Evolutionary conservation across 805 yeast genomes (phyloP).

Genomic region (Candida yuanshanica): DNA sequence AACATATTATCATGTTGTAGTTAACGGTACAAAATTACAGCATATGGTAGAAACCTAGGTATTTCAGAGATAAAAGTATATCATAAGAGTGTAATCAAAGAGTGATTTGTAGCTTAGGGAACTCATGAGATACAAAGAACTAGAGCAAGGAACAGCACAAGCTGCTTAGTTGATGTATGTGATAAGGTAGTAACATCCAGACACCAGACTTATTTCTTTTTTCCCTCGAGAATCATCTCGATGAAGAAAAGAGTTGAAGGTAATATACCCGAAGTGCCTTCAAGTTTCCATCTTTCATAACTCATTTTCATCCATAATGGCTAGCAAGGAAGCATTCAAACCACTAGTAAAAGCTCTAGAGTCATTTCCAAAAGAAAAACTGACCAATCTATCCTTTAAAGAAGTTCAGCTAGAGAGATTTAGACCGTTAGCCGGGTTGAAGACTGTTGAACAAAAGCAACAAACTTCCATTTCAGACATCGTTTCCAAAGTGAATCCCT

Average conservation of each 20-base stretch:
- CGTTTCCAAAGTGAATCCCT: conserved; percentile 41
- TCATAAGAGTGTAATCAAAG: too few species aligned
- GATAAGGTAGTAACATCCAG: background rate
- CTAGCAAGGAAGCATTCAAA: conserved; percentile 43
- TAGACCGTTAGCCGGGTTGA: conserved; percentile 44
- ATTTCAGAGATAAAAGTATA: too few species aligned
- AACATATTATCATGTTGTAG: too few species aligned
- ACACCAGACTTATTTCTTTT: background rate
- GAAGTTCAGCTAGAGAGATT: conserved; percentile 57
- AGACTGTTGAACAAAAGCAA: conserved; percentile 34
- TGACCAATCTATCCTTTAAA: conserved; percentile 66
- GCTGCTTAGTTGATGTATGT: background rate
- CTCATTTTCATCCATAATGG: conserved; percentile 2
- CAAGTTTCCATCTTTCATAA: background rate
- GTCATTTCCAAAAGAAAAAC: conserved; percentile 61
- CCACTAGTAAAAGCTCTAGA: conserved; percentile 53
- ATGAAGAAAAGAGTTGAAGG: background rate
- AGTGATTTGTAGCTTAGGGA: too few species aligned
- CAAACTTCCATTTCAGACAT: conserved; percentile 33
- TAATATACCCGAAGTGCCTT: background rate
- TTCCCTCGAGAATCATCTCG: background rate
- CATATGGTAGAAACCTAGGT: too few species aligned
- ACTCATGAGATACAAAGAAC: too few species aligned
- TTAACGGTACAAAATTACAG: too few species aligned
- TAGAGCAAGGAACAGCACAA: too few species aligned